Evolutionary conservation across 345 rosid species (phyloP).

Genomic region (Murraya koenigii): DNA sequence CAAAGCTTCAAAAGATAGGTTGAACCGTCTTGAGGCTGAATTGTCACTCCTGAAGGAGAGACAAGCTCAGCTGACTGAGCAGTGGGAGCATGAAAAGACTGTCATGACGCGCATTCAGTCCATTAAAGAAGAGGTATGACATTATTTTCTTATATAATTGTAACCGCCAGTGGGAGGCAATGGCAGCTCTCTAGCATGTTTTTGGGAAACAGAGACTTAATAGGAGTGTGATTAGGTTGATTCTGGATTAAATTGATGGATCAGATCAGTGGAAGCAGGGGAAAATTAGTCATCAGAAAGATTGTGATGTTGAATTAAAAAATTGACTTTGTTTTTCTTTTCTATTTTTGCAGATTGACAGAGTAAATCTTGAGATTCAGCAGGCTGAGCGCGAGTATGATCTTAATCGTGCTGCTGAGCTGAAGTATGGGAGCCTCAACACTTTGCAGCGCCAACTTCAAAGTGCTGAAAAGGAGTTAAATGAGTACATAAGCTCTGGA

Average conservation of each 20-base stretch:
- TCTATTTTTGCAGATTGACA: constrained; percentile 59
- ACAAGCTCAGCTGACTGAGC: constrained; percentile 83
- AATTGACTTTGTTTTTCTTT: constrained; percentile 3
- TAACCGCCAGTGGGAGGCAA: neutral
- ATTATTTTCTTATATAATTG: neutral
- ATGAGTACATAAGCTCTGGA: constrained; percentile 87
- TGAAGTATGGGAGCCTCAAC: constrained; percentile 92
- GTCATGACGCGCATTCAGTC: constrained; percentile 96
- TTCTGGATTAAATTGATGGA: neutral
- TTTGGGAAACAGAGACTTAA: neutral
- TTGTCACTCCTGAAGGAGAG: constrained; percentile 66
- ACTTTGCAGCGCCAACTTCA: constrained; percentile 82
- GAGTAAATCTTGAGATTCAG: constrained; percentile 95
- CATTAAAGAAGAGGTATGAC: constrained; percentile 83
- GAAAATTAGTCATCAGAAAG: neutral
- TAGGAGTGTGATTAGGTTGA: neutral
- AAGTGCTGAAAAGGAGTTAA: constrained; percentile 81
- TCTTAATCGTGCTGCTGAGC: constrained; percentile 97
- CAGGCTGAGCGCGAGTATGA: constrained; percentile 98
- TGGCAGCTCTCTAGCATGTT: neutral
- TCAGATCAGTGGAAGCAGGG: neutral
- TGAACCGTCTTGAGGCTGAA: constrained; percentile 83
- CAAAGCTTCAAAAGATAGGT: constrained; percentile 88
- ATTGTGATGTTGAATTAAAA: neutral
- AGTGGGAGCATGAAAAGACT: constrained; percentile 98